Evolutionary conservation across 768 basidiomycete genomes (phyloP).

Genomic region (Lentinula sp.): DNA sequence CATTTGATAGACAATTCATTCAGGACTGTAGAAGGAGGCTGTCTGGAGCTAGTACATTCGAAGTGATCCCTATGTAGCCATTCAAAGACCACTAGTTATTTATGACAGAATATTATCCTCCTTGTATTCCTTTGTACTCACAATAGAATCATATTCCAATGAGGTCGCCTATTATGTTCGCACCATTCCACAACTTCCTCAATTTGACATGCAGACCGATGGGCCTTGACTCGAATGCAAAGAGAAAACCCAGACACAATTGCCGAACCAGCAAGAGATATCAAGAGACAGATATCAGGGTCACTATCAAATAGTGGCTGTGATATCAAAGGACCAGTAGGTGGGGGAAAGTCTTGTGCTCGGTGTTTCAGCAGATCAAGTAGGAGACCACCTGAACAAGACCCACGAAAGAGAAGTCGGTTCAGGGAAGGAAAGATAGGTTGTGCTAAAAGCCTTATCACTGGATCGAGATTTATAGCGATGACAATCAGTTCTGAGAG

Average conservation of each 20-base stretch:
- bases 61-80: not conserved
- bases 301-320: not conserved
- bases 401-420: not conserved
- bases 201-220: not conserved
- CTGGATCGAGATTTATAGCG: not conserved
- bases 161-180: not conserved
- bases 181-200: not conserved
- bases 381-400: not conserved
- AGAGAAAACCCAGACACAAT: not conserved
- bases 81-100: not conserved
- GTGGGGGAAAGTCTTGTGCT: not conserved
- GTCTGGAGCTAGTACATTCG: not conserved
- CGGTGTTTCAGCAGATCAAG: not conserved
- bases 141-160: not conserved
- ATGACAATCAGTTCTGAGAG: not conserved
- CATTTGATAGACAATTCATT: not conserved
- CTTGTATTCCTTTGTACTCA: not conserved
- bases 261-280: not conserved
- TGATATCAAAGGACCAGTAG: not conserved
- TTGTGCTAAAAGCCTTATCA: not conserved
- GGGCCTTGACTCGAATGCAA: not conserved
- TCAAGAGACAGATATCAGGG: not conserved
- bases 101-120: too few species aligned
- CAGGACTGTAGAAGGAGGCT: not conserved
- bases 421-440: not conserved